phyloP scores from a whole-genome alignment of 768 basidiomycete species.

The Suillus subalutaceus region DNA sequence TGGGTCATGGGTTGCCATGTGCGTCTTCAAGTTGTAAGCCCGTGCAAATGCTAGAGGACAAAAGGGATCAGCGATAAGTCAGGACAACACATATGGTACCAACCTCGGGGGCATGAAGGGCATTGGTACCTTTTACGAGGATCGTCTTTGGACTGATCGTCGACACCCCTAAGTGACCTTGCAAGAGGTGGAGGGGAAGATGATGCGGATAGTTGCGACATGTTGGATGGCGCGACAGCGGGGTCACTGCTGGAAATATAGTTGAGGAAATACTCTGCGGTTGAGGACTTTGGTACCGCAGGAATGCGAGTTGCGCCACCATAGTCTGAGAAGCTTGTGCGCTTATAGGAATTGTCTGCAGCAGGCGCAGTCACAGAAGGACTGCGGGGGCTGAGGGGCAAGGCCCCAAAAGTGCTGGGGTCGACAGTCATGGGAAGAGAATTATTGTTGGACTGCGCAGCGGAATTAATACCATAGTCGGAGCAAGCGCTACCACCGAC shows the following conservation, averaged over 20 bases:
- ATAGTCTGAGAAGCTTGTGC: constrained; percentile 72
- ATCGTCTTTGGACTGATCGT: constrained; percentile 57
- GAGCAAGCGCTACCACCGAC: constrained; percentile 50
- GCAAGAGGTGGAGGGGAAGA: constrained; percentile 43
- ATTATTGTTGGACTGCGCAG: constrained; percentile 39
- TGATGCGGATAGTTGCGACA: constrained; percentile 50
- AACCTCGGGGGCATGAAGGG: constrained; percentile 72
- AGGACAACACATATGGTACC: constrained; percentile 10
- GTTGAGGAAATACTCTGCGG: constrained; percentile 46
- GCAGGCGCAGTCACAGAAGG: constrained; percentile 42
- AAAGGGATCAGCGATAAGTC: constrained; percentile 10
- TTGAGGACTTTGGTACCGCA: constrained; percentile 50
- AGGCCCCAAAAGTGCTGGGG: constrained; percentile 58
- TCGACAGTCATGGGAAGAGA: constrained; percentile 47
- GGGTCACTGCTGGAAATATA: constrained; percentile 36
- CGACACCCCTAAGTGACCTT: constrained; percentile 38
- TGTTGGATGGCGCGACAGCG: constrained; percentile 59
- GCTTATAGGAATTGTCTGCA: constrained; percentile 34
- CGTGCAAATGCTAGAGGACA: constrained; percentile 75
- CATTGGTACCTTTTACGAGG: constrained; percentile 83
- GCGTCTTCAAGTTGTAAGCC: constrained; percentile 94
- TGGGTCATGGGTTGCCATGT: constrained; percentile 94
- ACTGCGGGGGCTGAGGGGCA: constrained; percentile 60
- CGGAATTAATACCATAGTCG: constrained; percentile 52
- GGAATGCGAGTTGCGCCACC: constrained; percentile 53